Conservation (phyloP, 768 basidiomycete species). For the Leccinum fibrillosum region DNA sequence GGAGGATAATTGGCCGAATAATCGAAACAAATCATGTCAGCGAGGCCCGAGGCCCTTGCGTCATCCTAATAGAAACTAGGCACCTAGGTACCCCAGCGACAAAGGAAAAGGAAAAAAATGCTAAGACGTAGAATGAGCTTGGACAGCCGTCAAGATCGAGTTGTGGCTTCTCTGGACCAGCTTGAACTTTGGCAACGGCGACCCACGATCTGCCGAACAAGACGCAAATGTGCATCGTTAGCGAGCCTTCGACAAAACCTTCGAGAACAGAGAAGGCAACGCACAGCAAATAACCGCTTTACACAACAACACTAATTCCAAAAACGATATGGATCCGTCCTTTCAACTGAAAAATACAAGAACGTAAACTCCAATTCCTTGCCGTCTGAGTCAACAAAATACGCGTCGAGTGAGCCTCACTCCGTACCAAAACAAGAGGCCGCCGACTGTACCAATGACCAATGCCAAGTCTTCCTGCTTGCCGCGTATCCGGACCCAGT, state of each 20-base stretch:
- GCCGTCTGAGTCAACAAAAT: slow-evolving; percentile 57
- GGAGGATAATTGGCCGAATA: too few relatives aligned
- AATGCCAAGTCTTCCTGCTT: slow-evolving; percentile 94
- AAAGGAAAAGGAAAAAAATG: too few relatives aligned
- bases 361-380: slow-evolving; percentile 91
- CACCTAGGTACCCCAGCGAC: too few relatives aligned
- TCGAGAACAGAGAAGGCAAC: not conserved
- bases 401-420: not conserved
- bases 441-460: slow-evolving; percentile 68
- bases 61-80: too few relatives aligned
- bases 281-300: slow-evolving; percentile 97
- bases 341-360: slow-evolving; percentile 50
- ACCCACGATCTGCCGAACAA: slow-evolving; percentile 69
- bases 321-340: slow-evolving; percentile 81
- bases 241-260: not conserved
- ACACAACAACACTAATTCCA: slow-evolving; percentile 96
- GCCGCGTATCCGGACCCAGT: slow-evolving; percentile 80
- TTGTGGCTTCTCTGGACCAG: slow-evolving; percentile 98
- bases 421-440: too few relatives aligned
- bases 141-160: slow-evolving; percentile 53
- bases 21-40: too few relatives aligned
- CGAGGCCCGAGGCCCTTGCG: too few relatives aligned
- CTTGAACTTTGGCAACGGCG: slow-evolving; percentile 96
- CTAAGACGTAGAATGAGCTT: too few relatives aligned
- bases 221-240: not conserved